phyloP scores from a whole-genome alignment of 805 yeast species.

The Wickerhamiella kurtzmanii region DNA sequence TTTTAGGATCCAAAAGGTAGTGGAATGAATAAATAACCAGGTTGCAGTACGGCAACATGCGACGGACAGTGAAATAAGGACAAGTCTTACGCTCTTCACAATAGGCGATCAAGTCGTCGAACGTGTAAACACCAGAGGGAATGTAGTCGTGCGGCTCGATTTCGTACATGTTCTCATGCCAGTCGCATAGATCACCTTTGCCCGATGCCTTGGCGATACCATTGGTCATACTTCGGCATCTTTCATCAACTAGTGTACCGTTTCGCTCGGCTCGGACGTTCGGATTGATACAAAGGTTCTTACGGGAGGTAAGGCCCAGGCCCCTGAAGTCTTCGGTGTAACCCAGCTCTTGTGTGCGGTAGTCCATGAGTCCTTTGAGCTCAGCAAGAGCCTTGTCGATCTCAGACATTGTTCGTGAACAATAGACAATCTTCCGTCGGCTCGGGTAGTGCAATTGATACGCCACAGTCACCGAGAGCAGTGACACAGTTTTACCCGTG shows the following conservation, averaged over 20 bases:
- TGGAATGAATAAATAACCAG: conserved; percentile 93
- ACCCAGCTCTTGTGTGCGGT: conserved; percentile 70
- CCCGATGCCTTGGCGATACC: conserved; percentile 65
- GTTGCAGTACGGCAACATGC: conserved; percentile 89
- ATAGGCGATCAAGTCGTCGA: conserved; percentile 65
- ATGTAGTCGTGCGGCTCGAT: conserved; percentile 77
- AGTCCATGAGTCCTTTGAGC: conserved; percentile 76
- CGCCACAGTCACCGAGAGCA: conserved; percentile 82
- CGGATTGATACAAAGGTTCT: conserved; percentile 87
- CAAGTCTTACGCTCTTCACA: conserved; percentile 74
- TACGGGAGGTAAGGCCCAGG: conserved; percentile 84
- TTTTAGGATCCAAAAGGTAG: conserved; percentile 89
- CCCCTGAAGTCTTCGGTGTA: conserved; percentile 85
- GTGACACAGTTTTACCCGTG: conserved; percentile 91
- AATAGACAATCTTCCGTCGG: conserved; percentile 83
- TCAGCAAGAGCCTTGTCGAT: conserved; percentile 95
- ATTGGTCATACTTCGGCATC: conserved; percentile 86
- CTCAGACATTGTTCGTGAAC: conserved; percentile 99
- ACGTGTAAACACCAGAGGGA: conserved; percentile 90
- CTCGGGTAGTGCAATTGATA: conserved; percentile 91
- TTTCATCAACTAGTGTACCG: conserved; percentile 89
- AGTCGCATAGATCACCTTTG: conserved; percentile 55
- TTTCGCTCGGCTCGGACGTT: conserved; percentile 73
- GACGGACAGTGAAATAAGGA: conserved; percentile 93
- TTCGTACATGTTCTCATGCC: conserved; percentile 79